Evolutionary conservation across 306 rosid genomes (phyloP), one percentile per base, ranked within the genome.

Genomic region (Abrus pulchellus): DNA sequence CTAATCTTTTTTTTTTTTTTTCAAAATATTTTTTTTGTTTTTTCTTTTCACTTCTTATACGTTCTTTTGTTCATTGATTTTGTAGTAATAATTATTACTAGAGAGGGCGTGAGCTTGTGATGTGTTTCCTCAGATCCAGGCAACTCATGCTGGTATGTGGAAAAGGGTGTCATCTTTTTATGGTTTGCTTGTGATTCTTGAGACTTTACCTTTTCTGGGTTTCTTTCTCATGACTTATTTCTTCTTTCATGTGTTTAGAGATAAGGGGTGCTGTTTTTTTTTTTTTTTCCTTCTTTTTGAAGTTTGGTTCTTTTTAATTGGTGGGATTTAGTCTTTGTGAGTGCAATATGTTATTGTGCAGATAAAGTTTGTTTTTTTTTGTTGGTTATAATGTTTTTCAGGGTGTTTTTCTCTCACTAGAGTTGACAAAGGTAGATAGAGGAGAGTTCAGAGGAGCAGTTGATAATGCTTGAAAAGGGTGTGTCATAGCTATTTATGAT

Each of bases 71-170:
- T 64, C 82, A 71, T 88, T 82, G 50, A 77, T 59, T 68, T 76
- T 60, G 49, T 72, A 38, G 47, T 76, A 80, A 32, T 80, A 71
- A 85, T 73, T 78, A 81, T 78, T 85, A 79, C 60, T 68, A 80
- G 88, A 47, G 70, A 84, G 94, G 78, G 29, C 43, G 5, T 1
- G 52, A 50, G 91, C 89, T 82, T 77, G 77, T 77, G 87, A 82
- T 86, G 87, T 57, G 81, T 94, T 94, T 92, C 98, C 97, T 88
- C 88, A 90, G 98, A 91, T 94, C 96, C 94, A 88, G 97, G 97
- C 83, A 92, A 92, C 84, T 85, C 85, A 57, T 74, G 71, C 63
- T 66, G 79, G 55, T 86, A 52, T 68, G 85, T 83, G 84, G 20
- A 71, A 88, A 85, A 84, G 72, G 92, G 77, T 83, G 32, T 79